Conservation (phyloP, 768 basidiomycete genomes). For the Pleurotus tuoliensis region DNA sequence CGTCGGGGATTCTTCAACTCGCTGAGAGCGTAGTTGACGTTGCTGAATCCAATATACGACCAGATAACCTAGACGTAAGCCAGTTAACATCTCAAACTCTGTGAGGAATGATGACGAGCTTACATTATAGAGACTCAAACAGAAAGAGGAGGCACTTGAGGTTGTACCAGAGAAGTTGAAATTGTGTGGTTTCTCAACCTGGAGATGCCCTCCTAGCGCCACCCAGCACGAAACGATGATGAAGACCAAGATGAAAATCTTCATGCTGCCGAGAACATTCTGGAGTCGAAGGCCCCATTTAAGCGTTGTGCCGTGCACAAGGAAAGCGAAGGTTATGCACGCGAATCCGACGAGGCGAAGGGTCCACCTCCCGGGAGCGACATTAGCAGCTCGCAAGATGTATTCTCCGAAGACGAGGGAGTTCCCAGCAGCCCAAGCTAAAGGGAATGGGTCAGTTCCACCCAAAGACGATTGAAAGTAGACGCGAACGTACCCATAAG, state of each 20-base stretch:
- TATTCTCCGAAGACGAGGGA: constrained; percentile 61
- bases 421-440: constrained; percentile 39
- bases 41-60: constrained; percentile 59
- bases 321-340: constrained; percentile 31
- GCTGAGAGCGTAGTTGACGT: constrained; percentile 64
- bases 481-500: constrained; percentile 33
- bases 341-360: constrained; percentile 32
- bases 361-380: constrained; percentile 25
- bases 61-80: constrained; percentile 34
- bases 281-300: constrained; percentile 57
- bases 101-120: constrained; percentile 6
- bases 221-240: constrained; percentile 48
- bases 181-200: constrained; percentile 29
- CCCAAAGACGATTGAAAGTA: background rate
- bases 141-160: constrained; percentile 45
- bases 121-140: constrained; percentile 49
- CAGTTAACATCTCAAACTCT: background rate
- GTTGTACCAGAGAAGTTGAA: constrained; percentile 40
- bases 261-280: constrained; percentile 58
- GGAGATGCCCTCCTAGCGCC: constrained; percentile 32
- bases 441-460: background rate
- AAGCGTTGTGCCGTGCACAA: constrained; percentile 41
- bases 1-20: constrained; percentile 60
- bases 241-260: constrained; percentile 44
- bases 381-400: constrained; percentile 29